Base-by-base conservation (phyloP, 495 filamentous ascomycete species). In the Trichoderma parareesei region DNA sequence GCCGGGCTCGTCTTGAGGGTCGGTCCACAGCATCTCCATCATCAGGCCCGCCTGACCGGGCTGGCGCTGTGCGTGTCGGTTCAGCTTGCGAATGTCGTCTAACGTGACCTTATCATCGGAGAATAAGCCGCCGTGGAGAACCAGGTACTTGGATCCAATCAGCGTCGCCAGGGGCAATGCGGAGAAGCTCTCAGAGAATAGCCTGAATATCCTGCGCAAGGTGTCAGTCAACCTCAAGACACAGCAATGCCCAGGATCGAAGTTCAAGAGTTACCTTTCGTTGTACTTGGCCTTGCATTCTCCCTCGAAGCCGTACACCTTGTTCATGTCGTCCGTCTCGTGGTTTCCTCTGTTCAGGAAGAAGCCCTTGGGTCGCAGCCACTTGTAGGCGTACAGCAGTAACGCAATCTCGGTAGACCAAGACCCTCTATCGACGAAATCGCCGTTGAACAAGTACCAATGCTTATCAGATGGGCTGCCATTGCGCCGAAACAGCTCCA, bases 21-120 rank as follows among this genome's bases (percentile, higher is more conserved):
- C 94, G 0, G 94, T 98, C 94, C 94, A 99, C 20, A 99, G 85
- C 95, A 99, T 99, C 75, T 99, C 94, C 94, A 99, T 98, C 94
- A 99, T 99, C 69, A 99, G 78, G 40, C 94, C 94, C 55, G 87
- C 75, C 73, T 98, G 94, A 33, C 95, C 95, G n/a, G 94, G 94
- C 71, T 99, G 94, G 38, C 90, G 84, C 78, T 98, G 95, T 74
- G 84, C 86, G 76, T 97, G 93, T 68, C 94, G 84, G 74, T 98
- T 85, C 46, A 98, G 81, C 76, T 93, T 95, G 61, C 95, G 83
- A 70, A 99, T 91, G 70, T 98, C 95, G 69, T 98, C 90, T 40
- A 99, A 78, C 2, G 89, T 89, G 48, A 90, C 87, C 64, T 94
- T 95, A 76, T 99, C 94, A 74, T 99, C 92, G 11, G 93, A 97